phyloP scores from a whole-genome alignment of 805 yeast genomes.

The Cyberlindnera meyerae region DNA sequence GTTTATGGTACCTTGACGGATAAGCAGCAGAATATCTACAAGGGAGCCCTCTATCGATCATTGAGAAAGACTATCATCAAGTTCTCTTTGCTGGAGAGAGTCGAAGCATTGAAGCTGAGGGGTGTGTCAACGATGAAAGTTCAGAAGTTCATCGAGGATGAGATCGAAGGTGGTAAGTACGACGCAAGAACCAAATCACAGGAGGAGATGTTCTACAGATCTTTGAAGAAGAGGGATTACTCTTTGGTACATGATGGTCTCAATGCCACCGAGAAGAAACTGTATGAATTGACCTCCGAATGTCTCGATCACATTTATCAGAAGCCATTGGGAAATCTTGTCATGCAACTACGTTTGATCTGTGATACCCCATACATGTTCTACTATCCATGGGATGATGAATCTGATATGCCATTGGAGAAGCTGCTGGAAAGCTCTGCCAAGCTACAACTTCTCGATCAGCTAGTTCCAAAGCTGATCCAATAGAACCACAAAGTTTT shows the following conservation, averaged over 20 bases:
- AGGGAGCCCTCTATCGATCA: slow-evolving; percentile 40
- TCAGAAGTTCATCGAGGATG: slow-evolving; percentile 38
- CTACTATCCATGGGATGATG: slow-evolving; percentile 67
- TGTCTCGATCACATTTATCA: slow-evolving; percentile 39
- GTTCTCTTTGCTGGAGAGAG: slow-evolving; percentile 47
- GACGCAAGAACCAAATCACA: slow-evolving; percentile 14
- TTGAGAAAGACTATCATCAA: slow-evolving; percentile 42
- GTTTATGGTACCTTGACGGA: slow-evolving; percentile 65
- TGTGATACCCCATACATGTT: slow-evolving; percentile 85
- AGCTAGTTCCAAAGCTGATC: slow-evolving; percentile 50
- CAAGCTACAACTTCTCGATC: slow-evolving; percentile 66
- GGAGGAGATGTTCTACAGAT: slow-evolving; percentile 13
- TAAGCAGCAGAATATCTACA: slow-evolving; percentile 61
- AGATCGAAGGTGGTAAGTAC: slow-evolving; percentile 29
- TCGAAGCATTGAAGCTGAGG: slow-evolving; percentile 38
- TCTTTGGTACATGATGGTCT: background rate
- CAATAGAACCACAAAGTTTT: slow-evolving; percentile 59
- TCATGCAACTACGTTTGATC: slow-evolving; percentile 81
- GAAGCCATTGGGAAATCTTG: slow-evolving; percentile 56
- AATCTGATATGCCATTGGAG: slow-evolving; percentile 34
- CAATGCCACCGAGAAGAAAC: slow-evolving; percentile 9
- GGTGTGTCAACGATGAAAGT: too few species aligned
- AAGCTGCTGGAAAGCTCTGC: slow-evolving; percentile 56
- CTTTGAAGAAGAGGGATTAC: slow-evolving; percentile 10
- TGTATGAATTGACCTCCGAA: slow-evolving; percentile 11